Evolutionary conservation across 176 grass and related monocot species (phyloP), one percentile per base, ranked within the genome.

Genomic region (Canna indica): DNA sequence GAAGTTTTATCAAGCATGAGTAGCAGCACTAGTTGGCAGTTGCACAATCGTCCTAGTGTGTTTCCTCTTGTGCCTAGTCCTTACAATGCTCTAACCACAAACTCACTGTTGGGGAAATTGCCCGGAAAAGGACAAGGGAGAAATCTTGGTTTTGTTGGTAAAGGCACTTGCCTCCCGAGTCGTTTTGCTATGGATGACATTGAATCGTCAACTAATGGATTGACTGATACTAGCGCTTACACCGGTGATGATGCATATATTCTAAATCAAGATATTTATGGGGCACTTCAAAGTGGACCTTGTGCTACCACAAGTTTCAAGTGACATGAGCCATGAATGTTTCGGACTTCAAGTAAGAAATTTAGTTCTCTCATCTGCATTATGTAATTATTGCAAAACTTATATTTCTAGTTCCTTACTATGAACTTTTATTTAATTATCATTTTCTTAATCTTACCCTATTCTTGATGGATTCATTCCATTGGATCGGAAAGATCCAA

Each of bases 141-240:
- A 59, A 87, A 73, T 84, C 84, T 90, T 76, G 95, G 90, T 26
- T 99, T 99, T 88, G 90, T 99, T 59, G 95, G 95, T 66, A 93
- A 94, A 86, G 90, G 95, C 70, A 94, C 90, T 57, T 93, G 84
- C 74, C 83, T 94, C 33, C 86, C 95, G 11, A 90, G 85, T 73
- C 86, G 84, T 41, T 99, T 94, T 93, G 82, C 87, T 18, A 78
- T 88, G 61, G 84, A 99, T 85, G 95, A 99, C 64, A 81, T 90
- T 31, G 90, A 90, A 74, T 94, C 84, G 79, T 87, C 95, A 70
- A 84, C 80, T 61, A 94, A 85, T 81, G 86, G 79, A 73, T 80
- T 87, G 38, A 88, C 79, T 80, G 83, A 89, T 64, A 83, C 74
- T 72, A 80, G 86, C 77, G 78, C 54, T 35, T 46, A 44, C 59